Evolutionary conservation across 345 rosid species (phyloP).

Genomic region (Clarkia xantiana): DNA sequence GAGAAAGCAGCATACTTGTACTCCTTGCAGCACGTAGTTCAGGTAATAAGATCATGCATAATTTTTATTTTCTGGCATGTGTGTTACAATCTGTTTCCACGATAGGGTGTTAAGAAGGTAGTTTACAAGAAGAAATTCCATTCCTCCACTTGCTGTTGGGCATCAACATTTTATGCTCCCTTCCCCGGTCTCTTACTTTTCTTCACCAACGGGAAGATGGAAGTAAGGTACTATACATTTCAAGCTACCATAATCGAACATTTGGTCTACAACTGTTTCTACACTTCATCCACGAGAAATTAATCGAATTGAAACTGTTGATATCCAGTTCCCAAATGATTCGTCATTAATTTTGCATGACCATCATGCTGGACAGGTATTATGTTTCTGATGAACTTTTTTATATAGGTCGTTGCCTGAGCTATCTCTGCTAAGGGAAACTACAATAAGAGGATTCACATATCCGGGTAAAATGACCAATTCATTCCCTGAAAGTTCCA

Average conservation of each 20-base stretch:
- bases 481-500: constrained; percentile 27
- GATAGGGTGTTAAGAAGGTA: constrained; percentile 72
- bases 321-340: not conserved
- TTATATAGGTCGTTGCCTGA: constrained; percentile 67
- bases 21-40: constrained; percentile 50
- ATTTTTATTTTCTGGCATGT: not conserved
- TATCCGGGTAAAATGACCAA: constrained; percentile 32
- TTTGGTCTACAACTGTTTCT: too few relatives aligned
- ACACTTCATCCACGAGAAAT: too few relatives aligned
- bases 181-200: constrained; percentile 64
- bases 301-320: too few relatives aligned
- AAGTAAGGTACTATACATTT: constrained; percentile 49
- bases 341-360: not conserved
- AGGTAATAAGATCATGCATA: constrained; percentile 23
- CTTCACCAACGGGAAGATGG: constrained; percentile 48
- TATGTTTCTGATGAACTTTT: not conserved
- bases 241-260: not conserved
- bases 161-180: constrained; percentile 50
- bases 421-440: constrained; percentile 49
- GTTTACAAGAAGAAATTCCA: constrained; percentile 69
- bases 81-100: constrained; percentile 2
- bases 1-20: constrained; percentile 80
- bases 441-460: constrained; percentile 45
- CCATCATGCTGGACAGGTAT: not conserved
- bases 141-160: constrained; percentile 63